Conservation (phyloP, 352 stramenopile species). For the Phytophthora tubulina region DNA sequence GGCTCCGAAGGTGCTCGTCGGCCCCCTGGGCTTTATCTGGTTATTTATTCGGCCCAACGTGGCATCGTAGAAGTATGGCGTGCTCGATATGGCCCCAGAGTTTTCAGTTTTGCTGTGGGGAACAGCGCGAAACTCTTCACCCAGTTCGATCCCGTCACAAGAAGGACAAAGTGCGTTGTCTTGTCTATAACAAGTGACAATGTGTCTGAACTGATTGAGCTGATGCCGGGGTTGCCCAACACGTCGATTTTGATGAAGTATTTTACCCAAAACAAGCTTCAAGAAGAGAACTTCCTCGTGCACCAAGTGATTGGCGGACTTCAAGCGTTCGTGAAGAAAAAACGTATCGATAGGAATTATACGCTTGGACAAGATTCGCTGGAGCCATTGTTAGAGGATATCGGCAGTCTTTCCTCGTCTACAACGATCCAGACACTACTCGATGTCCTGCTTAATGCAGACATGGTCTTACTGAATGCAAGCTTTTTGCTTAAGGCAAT, state of each 20-base stretch:
- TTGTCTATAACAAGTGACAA: constrained; percentile 46
- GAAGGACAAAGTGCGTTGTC: constrained; percentile 64
- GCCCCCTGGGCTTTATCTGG: constrained; percentile 73
- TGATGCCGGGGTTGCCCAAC: constrained; percentile 66
- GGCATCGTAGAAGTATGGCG: constrained; percentile 89
- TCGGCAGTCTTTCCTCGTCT: constrained; percentile 65
- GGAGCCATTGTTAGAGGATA: constrained; percentile 68
- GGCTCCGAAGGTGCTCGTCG: constrained; percentile 59
- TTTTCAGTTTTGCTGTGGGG: constrained; percentile 81
- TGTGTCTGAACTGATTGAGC: constrained; percentile 64
- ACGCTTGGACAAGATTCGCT: constrained; percentile 65
- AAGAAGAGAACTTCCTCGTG: constrained; percentile 89
- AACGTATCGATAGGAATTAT: constrained; percentile 42
- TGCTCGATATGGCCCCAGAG: constrained; percentile 73
- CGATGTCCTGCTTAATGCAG: constrained; percentile 68
- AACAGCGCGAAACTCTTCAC: constrained; percentile 77
- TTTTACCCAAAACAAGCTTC: constrained; percentile 87
- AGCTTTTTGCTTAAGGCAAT: constrained; percentile 70
- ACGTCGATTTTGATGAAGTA: constrained; percentile 82
- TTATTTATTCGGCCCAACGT: constrained; percentile 87
- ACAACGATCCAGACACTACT: constrained; percentile 79
- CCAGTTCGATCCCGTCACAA: constrained; percentile 45
- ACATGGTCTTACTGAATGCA: constrained; percentile 69
- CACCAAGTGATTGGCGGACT: constrained; percentile 82
- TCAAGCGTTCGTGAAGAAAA: constrained; percentile 80